These are phyloP conservation scores for Pseudopyrenochaeta lycopersici DNA, from an alignment of 2,329 filamentous ascomycete species.

Conservation along the genomic window DNA sequence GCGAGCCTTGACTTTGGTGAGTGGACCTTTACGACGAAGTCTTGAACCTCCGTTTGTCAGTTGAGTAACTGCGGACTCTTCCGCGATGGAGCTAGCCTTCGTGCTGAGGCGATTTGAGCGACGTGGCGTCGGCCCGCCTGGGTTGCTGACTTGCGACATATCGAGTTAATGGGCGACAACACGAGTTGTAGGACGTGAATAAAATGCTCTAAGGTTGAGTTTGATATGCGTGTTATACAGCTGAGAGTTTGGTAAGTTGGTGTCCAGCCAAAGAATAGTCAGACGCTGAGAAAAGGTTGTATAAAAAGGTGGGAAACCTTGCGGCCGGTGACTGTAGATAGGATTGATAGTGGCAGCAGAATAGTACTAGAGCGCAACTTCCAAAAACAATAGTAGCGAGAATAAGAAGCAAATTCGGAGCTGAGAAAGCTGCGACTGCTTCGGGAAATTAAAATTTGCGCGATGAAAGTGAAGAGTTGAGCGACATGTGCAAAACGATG, in stretches of 20 bases:
- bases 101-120: constrained; percentile 40
- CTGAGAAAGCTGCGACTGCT: background rate
- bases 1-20: constrained; percentile 42
- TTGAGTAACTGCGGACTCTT: constrained; percentile 30
- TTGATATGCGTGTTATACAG: background rate
- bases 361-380: background rate
- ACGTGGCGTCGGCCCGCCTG: constrained; percentile 39
- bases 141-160: constrained; percentile 35
- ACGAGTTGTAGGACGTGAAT: background rate
- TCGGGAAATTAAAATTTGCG: constrained; percentile 5
- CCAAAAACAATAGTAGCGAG: constrained; percentile 10
- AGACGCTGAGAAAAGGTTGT: background rate
- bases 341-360: constrained; percentile 4
- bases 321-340: background rate
- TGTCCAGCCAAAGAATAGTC: background rate
- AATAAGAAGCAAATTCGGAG: constrained; percentile 6
- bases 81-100: constrained; percentile 37
- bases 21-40: constrained; percentile 31
- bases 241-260: constrained; percentile 8
- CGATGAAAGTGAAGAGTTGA: constrained; percentile 7
- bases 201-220: background rate
- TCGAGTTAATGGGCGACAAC: background rate
- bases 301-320: background rate
- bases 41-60: constrained; percentile 23
- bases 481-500: constrained; percentile 5